Evolutionary conservation across 116 monocot genomes (phyloP).

Genomic region (Trichopus zeylanicus): DNA sequence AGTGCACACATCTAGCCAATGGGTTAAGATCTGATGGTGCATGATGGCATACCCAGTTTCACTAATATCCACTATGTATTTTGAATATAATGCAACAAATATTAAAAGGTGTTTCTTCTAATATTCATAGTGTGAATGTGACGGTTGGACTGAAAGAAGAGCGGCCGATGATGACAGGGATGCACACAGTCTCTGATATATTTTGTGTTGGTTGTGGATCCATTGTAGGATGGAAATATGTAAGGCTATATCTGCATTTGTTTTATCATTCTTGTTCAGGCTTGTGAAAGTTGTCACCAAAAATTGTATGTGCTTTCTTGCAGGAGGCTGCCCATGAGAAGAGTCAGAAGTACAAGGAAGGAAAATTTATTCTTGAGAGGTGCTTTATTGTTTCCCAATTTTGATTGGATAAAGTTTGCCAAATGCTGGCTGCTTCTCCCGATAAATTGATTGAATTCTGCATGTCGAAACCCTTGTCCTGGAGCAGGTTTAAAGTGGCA

Average conservation of each 20-base stretch:
- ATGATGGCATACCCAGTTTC: too few species aligned
- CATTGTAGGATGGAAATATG: conserved; percentile 98
- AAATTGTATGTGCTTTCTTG: background rate
- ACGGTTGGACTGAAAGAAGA: conserved; percentile 59
- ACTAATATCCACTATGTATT: too few species aligned
- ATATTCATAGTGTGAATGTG: conserved; percentile 62
- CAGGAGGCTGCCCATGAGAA: conserved; percentile 83
- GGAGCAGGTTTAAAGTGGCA: conserved; percentile 64
- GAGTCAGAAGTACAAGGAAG: conserved; percentile 95
- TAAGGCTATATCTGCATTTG: conserved; percentile 14
- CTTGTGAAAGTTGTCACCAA: background rate
- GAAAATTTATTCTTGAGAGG: conserved; percentile 95
- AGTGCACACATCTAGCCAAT: too few species aligned
- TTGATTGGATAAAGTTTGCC: background rate
- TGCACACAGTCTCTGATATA: conserved; percentile 94
- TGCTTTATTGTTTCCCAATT: conserved; percentile 5
- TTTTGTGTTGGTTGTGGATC: conserved; percentile 90
- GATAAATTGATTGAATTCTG: too few species aligned
- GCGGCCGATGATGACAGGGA: conserved; percentile 77
- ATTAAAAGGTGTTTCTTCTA: too few species aligned
- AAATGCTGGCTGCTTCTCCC: too few species aligned
- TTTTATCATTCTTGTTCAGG: background rate
- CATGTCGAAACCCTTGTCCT: background rate
- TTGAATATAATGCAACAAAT: too few species aligned
- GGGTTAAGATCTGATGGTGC: too few species aligned